These are phyloP conservation scores for Cladosporium sp. DNA, from an alignment of 2,329 filamentous ascomycete species.

Conservation along the genomic window DNA sequence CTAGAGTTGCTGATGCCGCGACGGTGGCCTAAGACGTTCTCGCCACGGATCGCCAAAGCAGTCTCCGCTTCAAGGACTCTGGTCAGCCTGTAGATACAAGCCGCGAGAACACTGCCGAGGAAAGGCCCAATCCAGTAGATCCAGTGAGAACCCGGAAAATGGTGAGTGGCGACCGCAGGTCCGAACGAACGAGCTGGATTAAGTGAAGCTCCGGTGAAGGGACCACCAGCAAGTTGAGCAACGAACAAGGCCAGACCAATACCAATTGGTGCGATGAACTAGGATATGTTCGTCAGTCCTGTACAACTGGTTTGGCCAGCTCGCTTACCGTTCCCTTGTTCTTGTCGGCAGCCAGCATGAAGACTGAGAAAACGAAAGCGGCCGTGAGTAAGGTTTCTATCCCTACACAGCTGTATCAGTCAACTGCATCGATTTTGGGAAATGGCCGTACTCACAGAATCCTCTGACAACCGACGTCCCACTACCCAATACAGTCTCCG, in stretches of 20 bases:
- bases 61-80: conserved; percentile 10
- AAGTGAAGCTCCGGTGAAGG: conserved; percentile 31
- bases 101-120: conserved; percentile 16
- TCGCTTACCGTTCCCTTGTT: conserved; percentile 28
- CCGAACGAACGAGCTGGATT: conserved; percentile 33
- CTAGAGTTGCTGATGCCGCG: background rate
- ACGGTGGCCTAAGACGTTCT: conserved; percentile 2
- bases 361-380: conserved; percentile 28
- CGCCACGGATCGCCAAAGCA: conserved; percentile 7
- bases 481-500: conserved; percentile 26
- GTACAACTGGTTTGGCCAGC: background rate
- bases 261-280: conserved; percentile 46
- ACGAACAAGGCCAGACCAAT: conserved; percentile 36
- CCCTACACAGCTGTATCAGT: conserved; percentile 34
- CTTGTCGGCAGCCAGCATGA: conserved; percentile 35
- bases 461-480: conserved; percentile 51
- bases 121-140: conserved; percentile 20
- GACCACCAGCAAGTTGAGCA: conserved; percentile 31
- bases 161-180: conserved; percentile 15
- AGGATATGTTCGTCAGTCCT: conserved; percentile 28
- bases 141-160: conserved; percentile 18
- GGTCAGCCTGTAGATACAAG: conserved; percentile 13
- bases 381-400: conserved; percentile 40
- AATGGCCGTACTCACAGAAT: conserved; percentile 30
- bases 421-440: background rate